phyloP scores from a whole-genome alignment of 768 basidiomycete genomes.

The Postia placenta region DNA sequence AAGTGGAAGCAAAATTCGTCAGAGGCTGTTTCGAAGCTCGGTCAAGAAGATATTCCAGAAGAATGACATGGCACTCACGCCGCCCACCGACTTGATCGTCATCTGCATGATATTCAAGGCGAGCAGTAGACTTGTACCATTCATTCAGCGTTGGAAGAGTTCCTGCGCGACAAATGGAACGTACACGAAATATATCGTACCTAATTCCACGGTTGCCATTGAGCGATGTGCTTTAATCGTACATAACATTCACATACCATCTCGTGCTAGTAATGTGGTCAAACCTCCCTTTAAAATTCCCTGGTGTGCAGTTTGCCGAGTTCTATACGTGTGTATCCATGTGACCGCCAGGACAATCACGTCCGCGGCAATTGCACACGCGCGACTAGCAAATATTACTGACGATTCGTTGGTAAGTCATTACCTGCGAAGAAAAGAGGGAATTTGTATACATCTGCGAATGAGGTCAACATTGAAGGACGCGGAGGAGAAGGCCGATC shows the following conservation, averaged over 20 bases:
- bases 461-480: too few species aligned
- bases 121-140: constrained; percentile 2
- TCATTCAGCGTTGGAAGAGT: too few species aligned
- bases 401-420: too few species aligned
- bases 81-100: neutral
- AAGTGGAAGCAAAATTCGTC: neutral
- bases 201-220: too few species aligned
- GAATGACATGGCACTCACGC: neutral
- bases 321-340: constrained; percentile 6
- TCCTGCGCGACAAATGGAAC: too few species aligned
- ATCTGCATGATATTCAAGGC: constrained; percentile 9
- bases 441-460: too few species aligned
- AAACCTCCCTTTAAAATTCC: constrained; percentile 5
- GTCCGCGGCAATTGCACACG: constrained; percentile 7
- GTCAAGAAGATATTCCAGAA: neutral
- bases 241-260: constrained; percentile 9
- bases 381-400: constrained; percentile 5
- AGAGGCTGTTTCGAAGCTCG: neutral
- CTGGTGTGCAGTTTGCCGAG: neutral
- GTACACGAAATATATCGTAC: constrained; percentile 8
- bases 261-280: constrained; percentile 1
- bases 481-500: too few species aligned
- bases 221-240: too few species aligned
- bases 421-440: too few species aligned
- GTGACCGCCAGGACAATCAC: constrained; percentile 3